These are phyloP conservation scores for Beauveria pseudobassiana DNA, from an alignment of 2,329 filamentous ascomycete species.

Conservation along the genomic window DNA sequence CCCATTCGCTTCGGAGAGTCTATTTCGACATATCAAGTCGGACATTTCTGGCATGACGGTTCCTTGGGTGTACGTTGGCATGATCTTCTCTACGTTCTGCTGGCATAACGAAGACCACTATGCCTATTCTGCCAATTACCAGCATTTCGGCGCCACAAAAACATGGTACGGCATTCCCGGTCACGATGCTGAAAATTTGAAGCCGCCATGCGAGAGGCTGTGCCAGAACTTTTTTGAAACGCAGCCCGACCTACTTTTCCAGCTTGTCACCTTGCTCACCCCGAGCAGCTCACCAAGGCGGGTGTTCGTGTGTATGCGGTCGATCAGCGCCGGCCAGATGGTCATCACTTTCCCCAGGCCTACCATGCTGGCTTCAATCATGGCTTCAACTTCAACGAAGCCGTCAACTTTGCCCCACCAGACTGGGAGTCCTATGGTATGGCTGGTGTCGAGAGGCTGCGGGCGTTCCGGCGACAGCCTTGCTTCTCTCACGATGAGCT, in stretches of 20 bases:
- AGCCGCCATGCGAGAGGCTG: conserved; percentile 86
- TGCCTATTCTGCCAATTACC: conserved; percentile 95
- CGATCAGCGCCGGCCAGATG: conserved; percentile 94
- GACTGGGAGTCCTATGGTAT: conserved; percentile 95
- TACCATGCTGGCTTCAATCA: conserved; percentile 99
- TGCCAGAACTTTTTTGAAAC: conserved; percentile 93
- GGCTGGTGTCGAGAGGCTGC: conserved; percentile 75
- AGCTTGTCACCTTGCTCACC: conserved; percentile 90
- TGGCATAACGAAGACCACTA: conserved; percentile 99
- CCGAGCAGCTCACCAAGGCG: conserved; percentile 85
- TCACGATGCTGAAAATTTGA: conserved; percentile 89
- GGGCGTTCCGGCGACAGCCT: conserved; percentile 81
- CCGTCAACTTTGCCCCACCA: conserved; percentile 90
- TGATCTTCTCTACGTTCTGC: conserved; percentile 99
- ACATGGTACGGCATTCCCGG: conserved; percentile 98
- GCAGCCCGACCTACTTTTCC: conserved; percentile 91
- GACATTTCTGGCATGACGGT: conserved; percentile 99
- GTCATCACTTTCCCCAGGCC: conserved; percentile 92
- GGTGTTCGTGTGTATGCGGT: conserved; percentile 89
- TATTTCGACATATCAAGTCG: conserved; percentile 95
- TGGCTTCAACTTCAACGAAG: conserved; percentile 98
- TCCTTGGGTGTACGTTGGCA: conserved; percentile 97
- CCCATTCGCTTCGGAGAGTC: conserved; percentile 80
- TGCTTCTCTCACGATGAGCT: conserved; percentile 98
- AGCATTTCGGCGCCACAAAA: conserved; percentile 96